Conservation (phyloP, 2,329 filamentous ascomycete species). For the Pseudocercospora vitis region DNA sequence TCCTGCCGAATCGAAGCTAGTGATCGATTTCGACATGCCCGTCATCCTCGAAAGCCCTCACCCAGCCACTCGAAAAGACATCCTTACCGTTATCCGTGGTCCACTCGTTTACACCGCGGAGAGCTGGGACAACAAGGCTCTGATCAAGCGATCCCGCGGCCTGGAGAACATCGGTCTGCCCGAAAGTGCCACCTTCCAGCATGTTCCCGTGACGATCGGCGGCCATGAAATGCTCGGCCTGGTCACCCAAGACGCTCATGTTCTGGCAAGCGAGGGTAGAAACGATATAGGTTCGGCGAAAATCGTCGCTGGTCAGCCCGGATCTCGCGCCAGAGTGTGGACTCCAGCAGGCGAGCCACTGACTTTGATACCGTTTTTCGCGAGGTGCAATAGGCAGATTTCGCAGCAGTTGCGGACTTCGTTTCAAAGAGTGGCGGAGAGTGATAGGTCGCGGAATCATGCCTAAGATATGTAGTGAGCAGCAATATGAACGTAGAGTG, state of each 20-base stretch:
- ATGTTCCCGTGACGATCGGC: not conserved
- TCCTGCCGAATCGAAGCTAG: not conserved
- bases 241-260: conserved; percentile 4
- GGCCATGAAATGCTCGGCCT: conserved; percentile 10
- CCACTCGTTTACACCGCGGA: conserved; percentile 9
- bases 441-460: too few relatives aligned
- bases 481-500: too few relatives aligned
- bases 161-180: conserved; percentile 7
- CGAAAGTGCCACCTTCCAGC: conserved; percentile 4
- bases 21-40: conserved; percentile 7
- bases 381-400: conserved; percentile 7
- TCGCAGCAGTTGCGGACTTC: conserved; percentile 9
- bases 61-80: conserved; percentile 3
- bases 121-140: conserved; percentile 7
- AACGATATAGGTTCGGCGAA: conserved; percentile 8
- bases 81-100: conserved; percentile 5
- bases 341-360: not conserved
- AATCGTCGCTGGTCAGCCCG: conserved; percentile 5
- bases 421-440: conserved; percentile 5
- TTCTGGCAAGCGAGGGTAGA: conserved; percentile 2
- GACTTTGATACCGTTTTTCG: conserved; percentile 10
- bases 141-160: not conserved
- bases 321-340: conserved; percentile 4
- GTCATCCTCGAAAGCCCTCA: conserved; percentile 6
- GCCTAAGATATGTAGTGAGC: too few relatives aligned